Conservation (phyloP, 768 basidiomycete species). For the Rubroboletus pulcherrimus region DNA sequence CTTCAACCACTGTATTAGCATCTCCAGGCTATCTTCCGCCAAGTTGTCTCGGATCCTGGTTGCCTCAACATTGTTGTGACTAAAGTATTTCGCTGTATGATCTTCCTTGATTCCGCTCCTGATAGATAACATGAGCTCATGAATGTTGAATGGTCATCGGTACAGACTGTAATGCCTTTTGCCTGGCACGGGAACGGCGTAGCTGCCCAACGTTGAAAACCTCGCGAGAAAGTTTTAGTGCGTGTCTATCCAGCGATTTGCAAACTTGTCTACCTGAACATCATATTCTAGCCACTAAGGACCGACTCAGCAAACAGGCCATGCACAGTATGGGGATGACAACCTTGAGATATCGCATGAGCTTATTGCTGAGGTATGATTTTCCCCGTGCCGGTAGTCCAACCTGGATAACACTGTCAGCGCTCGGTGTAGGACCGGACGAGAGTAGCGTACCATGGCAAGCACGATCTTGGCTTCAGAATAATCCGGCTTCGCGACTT, state of each 20-base stretch:
- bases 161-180: constrained; percentile 68
- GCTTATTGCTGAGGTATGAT: constrained; percentile 96
- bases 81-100: constrained; percentile 89
- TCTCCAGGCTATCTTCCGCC: constrained; percentile 89
- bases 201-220: constrained; percentile 99
- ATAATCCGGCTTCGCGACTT: constrained; percentile 96
- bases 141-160: background rate
- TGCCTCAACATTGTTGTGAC: constrained; percentile 77
- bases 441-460: constrained; percentile 68
- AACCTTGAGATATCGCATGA: constrained; percentile 93
- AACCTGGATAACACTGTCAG: constrained; percentile 48
- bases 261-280: constrained; percentile 61
- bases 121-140: constrained; percentile 2
- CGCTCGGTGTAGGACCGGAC: background rate
- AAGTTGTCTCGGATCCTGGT: constrained; percentile 74
- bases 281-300: constrained; percentile 97
- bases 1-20: constrained; percentile 92
- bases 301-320: constrained; percentile 6
- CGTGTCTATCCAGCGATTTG: background rate
- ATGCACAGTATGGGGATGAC: constrained; percentile 18
- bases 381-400: constrained; percentile 98
- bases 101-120: constrained; percentile 86
- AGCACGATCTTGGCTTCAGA: constrained; percentile 98
- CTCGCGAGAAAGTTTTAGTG: constrained; percentile 34
- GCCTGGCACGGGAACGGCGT: constrained; percentile 78